Percentiles rank a stretch among this genome's conserved stretches.
Conservation (phyloP, 2,329 filamentous ascomycete species). For the Fusarium pseudoanthophilum region DNA sequence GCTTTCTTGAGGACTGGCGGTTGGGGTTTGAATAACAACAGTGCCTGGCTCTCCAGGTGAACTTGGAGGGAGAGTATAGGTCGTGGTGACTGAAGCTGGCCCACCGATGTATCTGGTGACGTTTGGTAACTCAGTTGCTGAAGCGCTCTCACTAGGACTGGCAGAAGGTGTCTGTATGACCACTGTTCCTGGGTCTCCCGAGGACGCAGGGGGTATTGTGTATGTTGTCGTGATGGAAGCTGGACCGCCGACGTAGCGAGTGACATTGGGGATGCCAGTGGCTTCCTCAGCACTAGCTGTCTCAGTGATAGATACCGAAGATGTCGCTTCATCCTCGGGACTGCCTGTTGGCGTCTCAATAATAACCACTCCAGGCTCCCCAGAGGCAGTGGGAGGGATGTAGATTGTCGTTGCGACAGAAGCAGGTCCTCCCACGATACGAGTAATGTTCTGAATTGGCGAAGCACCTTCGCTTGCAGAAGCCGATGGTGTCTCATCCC, state of each 20-base stretch:
- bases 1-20: background rate
- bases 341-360: slow-evolving; percentile 11
- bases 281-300: rapidly evolving
- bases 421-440: background rate
- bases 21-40: background rate
- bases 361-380: background rate
- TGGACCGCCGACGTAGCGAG: background rate
- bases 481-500: background rate
- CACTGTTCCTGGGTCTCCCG: background rate
- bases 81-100: background rate
- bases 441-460: slow-evolving; percentile 6
- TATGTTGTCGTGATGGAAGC: background rate
- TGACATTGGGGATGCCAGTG: background rate
- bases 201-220: background rate
- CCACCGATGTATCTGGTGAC: background rate
- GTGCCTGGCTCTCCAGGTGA: background rate
- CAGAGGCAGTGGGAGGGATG: background rate
- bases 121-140: background rate
- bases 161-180: background rate
- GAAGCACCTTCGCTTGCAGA: background rate
- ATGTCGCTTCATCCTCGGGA: rapidly evolving
- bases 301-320: background rate
- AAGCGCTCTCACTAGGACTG: too few species aligned
- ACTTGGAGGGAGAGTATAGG: background rate
- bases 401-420: background rate